Evolutionary conservation across 1,284 basidiomycete genomes (phyloP).

Genomic region (Ceratobasidium sp.): DNA sequence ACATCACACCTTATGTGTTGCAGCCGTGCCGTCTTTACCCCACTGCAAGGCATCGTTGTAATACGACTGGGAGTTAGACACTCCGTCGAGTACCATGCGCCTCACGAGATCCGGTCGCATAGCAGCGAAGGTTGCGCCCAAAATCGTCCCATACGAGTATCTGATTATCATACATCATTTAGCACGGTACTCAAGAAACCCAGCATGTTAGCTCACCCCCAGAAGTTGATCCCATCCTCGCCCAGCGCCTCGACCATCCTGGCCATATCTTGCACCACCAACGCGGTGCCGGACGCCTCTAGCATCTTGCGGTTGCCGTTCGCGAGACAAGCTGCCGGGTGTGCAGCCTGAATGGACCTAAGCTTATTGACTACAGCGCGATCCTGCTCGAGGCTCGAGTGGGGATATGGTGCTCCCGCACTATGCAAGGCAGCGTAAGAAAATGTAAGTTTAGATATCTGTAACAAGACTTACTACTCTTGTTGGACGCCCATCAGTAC

Average conservation of each 20-base stretch:
- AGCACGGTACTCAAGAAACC: neutral
- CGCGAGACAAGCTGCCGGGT: slow-evolving; percentile 44
- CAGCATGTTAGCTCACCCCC: slow-evolving; percentile 12
- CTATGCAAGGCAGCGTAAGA: neutral
- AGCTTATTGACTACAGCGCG: neutral
- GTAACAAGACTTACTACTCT: neutral
- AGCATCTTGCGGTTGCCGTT: slow-evolving; percentile 50
- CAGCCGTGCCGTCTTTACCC: slow-evolving; percentile 49
- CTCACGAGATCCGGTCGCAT: slow-evolving; percentile 55
- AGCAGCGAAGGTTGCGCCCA: slow-evolving; percentile 54
- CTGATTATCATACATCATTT: neutral
- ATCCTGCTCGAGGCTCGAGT: neutral
- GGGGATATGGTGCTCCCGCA: slow-evolving; percentile 30
- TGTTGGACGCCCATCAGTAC: neutral
- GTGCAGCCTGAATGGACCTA: neutral
- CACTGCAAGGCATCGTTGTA: slow-evolving; percentile 49
- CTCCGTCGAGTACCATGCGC: slow-evolving; percentile 53
- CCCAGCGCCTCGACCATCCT: slow-evolving; percentile 51
- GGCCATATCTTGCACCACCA: slow-evolving; percentile 52
- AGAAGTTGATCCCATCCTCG: slow-evolving; percentile 45
- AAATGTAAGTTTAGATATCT: neutral
- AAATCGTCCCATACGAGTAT: slow-evolving; percentile 52
- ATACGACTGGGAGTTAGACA: slow-evolving; percentile 49
- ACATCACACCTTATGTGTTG: slow-evolving; percentile 49
- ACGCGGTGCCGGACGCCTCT: slow-evolving; percentile 49